phyloP scores from a whole-genome alignment of 495 filamentous ascomycete genomes.

The Terfezia boudieri region DNA sequence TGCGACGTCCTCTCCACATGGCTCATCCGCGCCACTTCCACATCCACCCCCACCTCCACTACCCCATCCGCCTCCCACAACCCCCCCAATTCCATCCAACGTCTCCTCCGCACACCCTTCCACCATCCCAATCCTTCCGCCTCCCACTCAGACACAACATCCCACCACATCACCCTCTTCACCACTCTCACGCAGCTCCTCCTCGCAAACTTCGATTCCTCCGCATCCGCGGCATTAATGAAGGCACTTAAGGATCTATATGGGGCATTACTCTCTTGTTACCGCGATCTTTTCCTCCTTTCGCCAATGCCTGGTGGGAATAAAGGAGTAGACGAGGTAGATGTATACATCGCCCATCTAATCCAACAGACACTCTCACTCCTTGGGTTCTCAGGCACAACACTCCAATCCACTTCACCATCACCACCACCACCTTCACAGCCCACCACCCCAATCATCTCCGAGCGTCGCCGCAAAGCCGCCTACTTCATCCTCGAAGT shows the following conservation, averaged over 20 bases:
- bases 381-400: no score
- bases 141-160: neutral
- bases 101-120: constrained; percentile 10
- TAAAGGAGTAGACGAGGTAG: no score
- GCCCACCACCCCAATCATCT: neutral
- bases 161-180: neutral
- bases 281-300: no score
- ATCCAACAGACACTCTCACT: no score
- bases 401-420: neutral
- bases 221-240: neutral
- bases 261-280: no score
- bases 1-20: constrained; percentile 11
- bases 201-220: neutral
- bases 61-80: neutral
- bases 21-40: constrained; percentile 7
- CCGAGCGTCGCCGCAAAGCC: constrained; percentile 5
- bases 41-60: neutral
- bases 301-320: no score
- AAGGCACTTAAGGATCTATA: no score
- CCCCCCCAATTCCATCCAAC: constrained; percentile 1
- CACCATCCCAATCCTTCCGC: neutral
- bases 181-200: neutral
- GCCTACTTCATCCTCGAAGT: constrained; percentile 12
- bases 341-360: no score
- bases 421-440: neutral